These are phyloP conservation scores for Fraxinus floribunda DNA, from an alignment of 305 asterid species.

Conservation along the genomic window DNA sequence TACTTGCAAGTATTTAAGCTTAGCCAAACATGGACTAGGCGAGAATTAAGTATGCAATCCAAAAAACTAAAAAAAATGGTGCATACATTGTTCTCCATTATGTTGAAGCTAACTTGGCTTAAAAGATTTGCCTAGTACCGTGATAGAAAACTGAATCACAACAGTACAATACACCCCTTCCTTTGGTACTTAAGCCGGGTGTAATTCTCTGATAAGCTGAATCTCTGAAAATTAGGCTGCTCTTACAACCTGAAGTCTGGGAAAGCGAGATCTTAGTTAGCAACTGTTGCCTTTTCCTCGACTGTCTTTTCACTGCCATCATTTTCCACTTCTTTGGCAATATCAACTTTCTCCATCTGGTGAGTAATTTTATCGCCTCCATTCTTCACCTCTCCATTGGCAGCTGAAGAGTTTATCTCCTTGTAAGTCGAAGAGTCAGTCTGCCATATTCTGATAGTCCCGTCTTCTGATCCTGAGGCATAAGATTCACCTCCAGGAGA, in stretches of 20 bases:
- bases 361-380: constrained; percentile 44
- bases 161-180: not conserved
- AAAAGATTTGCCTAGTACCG: not conserved
- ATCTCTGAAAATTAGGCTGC: not conserved
- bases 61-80: not conserved
- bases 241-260: not conserved
- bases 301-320: constrained; percentile 14
- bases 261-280: constrained; percentile 15
- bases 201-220: not conserved
- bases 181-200: not conserved
- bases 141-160: not conserved
- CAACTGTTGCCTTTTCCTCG: constrained; percentile 32
- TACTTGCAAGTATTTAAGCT: not conserved
- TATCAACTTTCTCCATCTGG: constrained; percentile 54
- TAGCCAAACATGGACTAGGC: not conserved
- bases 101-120: not conserved
- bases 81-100: not conserved
- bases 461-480: constrained; percentile 95
- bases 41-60: not conserved
- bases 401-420: constrained; percentile 41
- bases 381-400: constrained; percentile 43
- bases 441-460: constrained; percentile 94
- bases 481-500: constrained; percentile 96
- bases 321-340: constrained; percentile 32
- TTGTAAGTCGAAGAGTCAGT: constrained; percentile 47